Evolutionary conservation across 1,284 basidiomycete genomes (phyloP), one percentile per base, ranked within the genome.

Genomic region (Apiotrichum siamense): DNA sequence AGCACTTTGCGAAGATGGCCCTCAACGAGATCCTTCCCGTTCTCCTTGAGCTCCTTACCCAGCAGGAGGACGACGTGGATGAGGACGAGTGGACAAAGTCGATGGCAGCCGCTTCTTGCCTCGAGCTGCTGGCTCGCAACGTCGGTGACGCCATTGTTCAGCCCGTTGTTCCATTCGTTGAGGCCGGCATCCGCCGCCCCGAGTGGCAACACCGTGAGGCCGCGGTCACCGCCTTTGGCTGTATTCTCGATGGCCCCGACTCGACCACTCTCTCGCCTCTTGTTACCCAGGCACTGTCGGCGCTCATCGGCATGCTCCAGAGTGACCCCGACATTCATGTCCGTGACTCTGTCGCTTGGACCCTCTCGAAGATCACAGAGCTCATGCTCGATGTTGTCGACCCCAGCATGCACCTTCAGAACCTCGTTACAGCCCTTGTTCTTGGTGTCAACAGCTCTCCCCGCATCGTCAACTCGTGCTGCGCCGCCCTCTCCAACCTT

Each of bases 31-130:
- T 97, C 58, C 80, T 94, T 0, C 94, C 94, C 4, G 92, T 97
- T 12, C 81, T 98, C 15, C 80, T 98, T 41, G 81, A 85, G 48
- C 81, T 97, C 20, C 81, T 98, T 55, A 91, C 88, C 7, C 85
- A 83, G 55, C 96, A 98, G 75, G 89, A 94, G 65, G 96, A 97
- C 70, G 92, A 97, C 61, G 91, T 90, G 1, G 93, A 96, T 52
- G 94, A 97, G 61, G 96, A 97, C 65, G 96, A 99, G 73, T 99
- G 94, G 96, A 96, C 94, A 65, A 85, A 94, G 39, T 86, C 91
- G 25, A 97, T 97, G 91, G 90, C 96, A 18, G 92, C 91, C n/a
- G 91, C 87, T 23, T 93, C 90, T 1, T 97, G 92, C 72, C 79
- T 98, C 43, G 80, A 83, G 33, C 83, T 93, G 36, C 82, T 98